Evolutionary conservation across 208 protist genomes (phyloP).

Genomic region (Acanthamoeba sp.): DNA sequence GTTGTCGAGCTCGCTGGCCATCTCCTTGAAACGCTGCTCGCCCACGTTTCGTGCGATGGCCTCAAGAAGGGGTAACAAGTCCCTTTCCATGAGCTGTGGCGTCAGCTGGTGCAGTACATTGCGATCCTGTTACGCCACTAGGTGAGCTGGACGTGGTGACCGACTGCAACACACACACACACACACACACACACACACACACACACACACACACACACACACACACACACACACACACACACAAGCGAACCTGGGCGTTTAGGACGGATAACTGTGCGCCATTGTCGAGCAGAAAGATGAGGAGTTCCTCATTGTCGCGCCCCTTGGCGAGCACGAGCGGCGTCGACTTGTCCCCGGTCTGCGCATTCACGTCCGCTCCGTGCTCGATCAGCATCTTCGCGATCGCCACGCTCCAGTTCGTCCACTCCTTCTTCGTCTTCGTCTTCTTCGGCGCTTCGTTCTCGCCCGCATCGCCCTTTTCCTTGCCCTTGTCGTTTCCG

Average conservation of each 20-base stretch:
- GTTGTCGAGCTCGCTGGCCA: conserved; percentile 57
- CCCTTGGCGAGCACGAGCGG: conserved; percentile 71
- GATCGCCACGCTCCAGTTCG: not conserved
- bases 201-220: too few species aligned
- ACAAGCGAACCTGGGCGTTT: not conserved
- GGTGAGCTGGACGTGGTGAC: not conserved
- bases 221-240: too few species aligned
- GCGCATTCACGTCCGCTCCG: conserved; percentile 60
- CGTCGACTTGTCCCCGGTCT: conserved; percentile 50
- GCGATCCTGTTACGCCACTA: not conserved
- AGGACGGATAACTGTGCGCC: too few species aligned
- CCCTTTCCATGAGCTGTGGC: not conserved
- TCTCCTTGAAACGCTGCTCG: not conserved
- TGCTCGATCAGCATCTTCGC: conserved; percentile 64
- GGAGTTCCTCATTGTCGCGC: not conserved
- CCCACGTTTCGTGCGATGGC: not conserved
- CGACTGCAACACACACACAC: too few species aligned
- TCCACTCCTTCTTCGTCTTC: not conserved
- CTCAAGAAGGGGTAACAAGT: not conserved
- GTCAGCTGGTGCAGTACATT: conserved; percentile 11
- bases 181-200: too few species aligned
- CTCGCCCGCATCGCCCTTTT: not conserved
- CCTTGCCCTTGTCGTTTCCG: not conserved
- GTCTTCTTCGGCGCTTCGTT: not conserved
- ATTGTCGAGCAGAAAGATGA: conserved; percentile 45